These are phyloP conservation scores for Cunninghamia lanceolata DNA, from an alignment of 75 land plant species.

Conservation along the genomic window DNA sequence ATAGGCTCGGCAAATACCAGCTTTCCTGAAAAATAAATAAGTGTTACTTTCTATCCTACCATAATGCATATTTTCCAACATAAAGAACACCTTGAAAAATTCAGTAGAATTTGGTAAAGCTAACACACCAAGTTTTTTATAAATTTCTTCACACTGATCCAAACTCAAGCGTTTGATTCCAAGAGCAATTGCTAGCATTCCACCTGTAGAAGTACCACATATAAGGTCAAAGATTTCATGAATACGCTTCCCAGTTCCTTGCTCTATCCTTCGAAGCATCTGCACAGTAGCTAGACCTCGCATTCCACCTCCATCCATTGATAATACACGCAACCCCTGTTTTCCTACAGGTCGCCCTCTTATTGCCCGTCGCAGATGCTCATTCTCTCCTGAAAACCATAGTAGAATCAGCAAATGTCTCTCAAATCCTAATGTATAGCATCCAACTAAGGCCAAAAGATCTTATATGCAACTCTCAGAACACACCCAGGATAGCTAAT, in stretches of 20 bases:
- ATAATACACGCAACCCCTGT: conserved; percentile 85
- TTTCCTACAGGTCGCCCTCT: conserved; percentile 75
- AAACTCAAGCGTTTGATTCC: conserved; percentile 84
- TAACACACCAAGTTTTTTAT: conserved; percentile 78
- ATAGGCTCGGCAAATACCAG: conserved; percentile 91
- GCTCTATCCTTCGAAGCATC: conserved; percentile 86
- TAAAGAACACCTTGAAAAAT: neutral
- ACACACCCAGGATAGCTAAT: conserved; percentile 88
- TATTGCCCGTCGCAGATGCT: conserved; percentile 77
- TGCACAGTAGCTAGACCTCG: conserved; percentile 96
- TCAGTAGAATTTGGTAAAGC: neutral
- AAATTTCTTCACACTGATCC: conserved; percentile 94
- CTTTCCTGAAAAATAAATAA: conserved; percentile 61
- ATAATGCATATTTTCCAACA: neutral
- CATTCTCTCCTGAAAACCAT: conserved; percentile 82
- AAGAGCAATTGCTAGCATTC: conserved; percentile 97
- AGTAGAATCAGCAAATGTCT: neutral
- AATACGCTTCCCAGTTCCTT: conserved; percentile 90
- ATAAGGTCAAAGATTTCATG: conserved; percentile 99
- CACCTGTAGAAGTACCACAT: conserved; percentile 99
- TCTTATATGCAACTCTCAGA: neutral
- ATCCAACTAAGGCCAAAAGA: neutral
- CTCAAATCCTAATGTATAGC: neutral
- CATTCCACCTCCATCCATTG: conserved; percentile 99
- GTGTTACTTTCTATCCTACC: neutral